A percentile compares a stretch with the other conserved stretches of the same genome.
These are phyloP conservation scores for Haplosporangium gracile DNA, from an alignment of 192 early-diverging fungal genomes.

Conservation along the genomic window DNA sequence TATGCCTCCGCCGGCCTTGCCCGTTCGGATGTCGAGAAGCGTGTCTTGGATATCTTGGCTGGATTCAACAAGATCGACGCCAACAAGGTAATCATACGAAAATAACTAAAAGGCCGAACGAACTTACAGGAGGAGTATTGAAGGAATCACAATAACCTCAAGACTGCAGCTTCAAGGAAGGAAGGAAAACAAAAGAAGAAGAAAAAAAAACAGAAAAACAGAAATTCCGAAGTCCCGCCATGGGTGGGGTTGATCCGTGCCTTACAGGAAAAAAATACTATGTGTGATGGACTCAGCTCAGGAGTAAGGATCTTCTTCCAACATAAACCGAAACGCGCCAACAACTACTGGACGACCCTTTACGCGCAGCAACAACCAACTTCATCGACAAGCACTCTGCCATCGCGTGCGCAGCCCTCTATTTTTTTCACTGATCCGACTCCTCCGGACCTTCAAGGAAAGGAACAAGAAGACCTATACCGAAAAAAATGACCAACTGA, in stretches of 20 bases:
- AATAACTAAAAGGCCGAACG: background rate
- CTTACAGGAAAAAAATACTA: background rate
- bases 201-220: background rate
- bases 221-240: slow-evolving; percentile 5
- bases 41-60: slow-evolving; percentile 89
- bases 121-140: background rate
- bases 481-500: background rate
- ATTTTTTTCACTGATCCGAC: background rate
- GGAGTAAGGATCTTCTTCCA: background rate
- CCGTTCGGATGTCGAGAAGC: slow-evolving; percentile 80
- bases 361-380: background rate
- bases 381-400: background rate
- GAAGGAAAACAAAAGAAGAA: background rate
- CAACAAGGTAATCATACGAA: slow-evolving; percentile 77
- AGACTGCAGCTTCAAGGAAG: background rate
- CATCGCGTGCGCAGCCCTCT: slow-evolving; percentile 2
- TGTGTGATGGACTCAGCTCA: background rate
- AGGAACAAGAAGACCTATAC: background rate
- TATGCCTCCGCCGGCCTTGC: slow-evolving; percentile 82
- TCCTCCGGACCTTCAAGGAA: slow-evolving; percentile 9
- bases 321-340: background rate
- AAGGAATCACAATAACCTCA: background rate
- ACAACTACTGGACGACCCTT: background rate
- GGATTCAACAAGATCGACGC: slow-evolving; percentile 98
- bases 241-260: background rate